Conservation (phyloP, 352 stramenopile genomes). For the Aphanomyces stellatus region DNA sequence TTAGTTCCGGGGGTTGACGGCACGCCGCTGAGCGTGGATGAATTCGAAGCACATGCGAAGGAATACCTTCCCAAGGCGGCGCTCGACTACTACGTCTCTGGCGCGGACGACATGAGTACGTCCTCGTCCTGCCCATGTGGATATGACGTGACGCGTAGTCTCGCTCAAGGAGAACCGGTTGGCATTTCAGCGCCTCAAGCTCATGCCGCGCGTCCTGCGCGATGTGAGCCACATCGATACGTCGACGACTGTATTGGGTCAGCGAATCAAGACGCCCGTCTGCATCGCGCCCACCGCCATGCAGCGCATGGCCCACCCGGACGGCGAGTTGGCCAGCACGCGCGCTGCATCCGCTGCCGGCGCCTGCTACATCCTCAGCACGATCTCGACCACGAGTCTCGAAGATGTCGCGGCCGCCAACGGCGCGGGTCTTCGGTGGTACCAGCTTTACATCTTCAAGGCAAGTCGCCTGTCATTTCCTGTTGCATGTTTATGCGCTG, state of each 20-base stretch:
- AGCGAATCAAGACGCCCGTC: conserved; percentile 87
- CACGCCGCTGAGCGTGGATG: conserved; percentile 80
- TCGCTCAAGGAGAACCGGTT: conserved; percentile 65
- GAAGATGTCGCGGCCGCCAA: conserved; percentile 52
- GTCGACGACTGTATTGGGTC: conserved; percentile 86
- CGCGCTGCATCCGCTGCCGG: conserved; percentile 73
- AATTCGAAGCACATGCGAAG: conserved; percentile 84
- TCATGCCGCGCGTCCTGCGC: conserved; percentile 91
- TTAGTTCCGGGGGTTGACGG: conserved; percentile 64
- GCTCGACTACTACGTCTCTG: conserved; percentile 89
- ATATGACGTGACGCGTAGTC: conserved; percentile 20
- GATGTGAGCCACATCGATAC: conserved; percentile 91
- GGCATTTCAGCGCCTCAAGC: conserved; percentile 89
- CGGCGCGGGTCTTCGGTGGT: conserved; percentile 11
- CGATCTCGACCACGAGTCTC: conserved; percentile 87
- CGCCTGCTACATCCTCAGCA: conserved; percentile 89
- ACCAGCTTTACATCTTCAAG: conserved; percentile 96
- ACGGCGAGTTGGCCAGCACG: conserved; percentile 86
- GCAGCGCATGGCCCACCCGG: conserved; percentile 93
- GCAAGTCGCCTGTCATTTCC: too few species aligned
- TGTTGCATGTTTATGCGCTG: too few species aligned
- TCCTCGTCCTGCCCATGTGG: conserved; percentile 47
- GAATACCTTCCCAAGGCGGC: conserved; percentile 88
- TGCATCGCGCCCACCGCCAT: conserved; percentile 88
- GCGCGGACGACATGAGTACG: conserved; percentile 90